Evolutionary conservation across 2,329 filamentous ascomycete species (phyloP).

Genomic region (Daldinia sp.): DNA sequence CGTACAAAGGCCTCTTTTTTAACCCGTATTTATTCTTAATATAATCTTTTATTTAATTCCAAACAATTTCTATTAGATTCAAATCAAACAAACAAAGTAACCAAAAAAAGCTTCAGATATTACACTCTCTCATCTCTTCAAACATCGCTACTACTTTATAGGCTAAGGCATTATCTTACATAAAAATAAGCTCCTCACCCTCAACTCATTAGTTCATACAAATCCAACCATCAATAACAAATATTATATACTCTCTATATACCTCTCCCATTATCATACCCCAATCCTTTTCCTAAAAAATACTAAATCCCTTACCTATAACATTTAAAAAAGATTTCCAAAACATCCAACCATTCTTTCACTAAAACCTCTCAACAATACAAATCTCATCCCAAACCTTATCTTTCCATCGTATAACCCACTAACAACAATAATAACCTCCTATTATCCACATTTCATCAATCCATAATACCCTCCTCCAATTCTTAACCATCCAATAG

Average conservation of each 20-base stretch:
- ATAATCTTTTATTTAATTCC: neutral
- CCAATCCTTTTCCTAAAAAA: neutral
- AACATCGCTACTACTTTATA: neutral
- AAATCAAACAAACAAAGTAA: neutral
- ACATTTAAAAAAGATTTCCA: neutral
- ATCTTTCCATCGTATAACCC: neutral
- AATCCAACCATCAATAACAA: neutral
- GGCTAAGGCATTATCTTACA: neutral
- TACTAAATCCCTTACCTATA: neutral
- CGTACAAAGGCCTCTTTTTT: neutral
- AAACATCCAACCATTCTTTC: neutral
- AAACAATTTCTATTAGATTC: neutral
- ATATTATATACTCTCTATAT: neutral
- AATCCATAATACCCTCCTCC: neutral
- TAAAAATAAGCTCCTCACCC: neutral
- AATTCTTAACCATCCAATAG: neutral
- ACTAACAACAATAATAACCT: neutral
- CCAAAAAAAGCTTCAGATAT: neutral
- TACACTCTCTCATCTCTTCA: neutral
- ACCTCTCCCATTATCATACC: neutral
- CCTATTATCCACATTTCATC: neutral
- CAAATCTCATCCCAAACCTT: neutral
- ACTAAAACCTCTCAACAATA: neutral
- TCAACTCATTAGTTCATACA: neutral
- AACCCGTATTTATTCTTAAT: neutral